Conservation (phyloP, 2,329 filamentous ascomycete species). For the Fusarium sp. region DNA sequence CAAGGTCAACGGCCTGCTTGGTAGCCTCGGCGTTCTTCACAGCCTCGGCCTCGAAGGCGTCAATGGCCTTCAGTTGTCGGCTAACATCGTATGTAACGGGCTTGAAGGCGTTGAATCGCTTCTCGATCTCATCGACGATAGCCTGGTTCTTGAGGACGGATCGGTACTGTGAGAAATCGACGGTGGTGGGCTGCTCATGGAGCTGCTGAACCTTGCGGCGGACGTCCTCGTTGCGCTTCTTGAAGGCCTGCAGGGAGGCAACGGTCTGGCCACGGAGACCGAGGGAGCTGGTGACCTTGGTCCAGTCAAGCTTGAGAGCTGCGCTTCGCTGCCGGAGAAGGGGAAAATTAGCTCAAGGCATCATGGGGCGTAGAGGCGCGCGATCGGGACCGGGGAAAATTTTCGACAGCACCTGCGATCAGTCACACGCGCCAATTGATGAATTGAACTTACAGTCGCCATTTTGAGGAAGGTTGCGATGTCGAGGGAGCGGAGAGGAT, state of each 20-base stretch:
- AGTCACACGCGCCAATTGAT: slow-evolving; percentile 47
- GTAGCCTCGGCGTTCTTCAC: slow-evolving; percentile 97
- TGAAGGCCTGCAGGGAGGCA: slow-evolving; percentile 92
- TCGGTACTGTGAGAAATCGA: slow-evolving; percentile 97
- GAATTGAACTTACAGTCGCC: slow-evolving; percentile 72
- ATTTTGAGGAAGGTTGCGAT: slow-evolving; percentile 69
- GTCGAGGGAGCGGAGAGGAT: slow-evolving; percentile 62
- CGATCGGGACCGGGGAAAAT: slow-evolving; percentile 8
- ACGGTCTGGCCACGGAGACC: slow-evolving; percentile 97
- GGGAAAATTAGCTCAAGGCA: slow-evolving; percentile 67
- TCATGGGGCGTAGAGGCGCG: slow-evolving; percentile 38
- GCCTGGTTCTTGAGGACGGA: slow-evolving; percentile 93
- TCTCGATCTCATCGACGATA: slow-evolving; percentile 96
- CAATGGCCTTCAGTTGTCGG: slow-evolving; percentile 97
- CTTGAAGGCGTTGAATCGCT: slow-evolving; percentile 92
- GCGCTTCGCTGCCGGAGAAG: slow-evolving; percentile 82
- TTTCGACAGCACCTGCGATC: slow-evolving; percentile 35
- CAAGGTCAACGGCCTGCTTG: slow-evolving; percentile 94
- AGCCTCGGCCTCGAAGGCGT: slow-evolving; percentile 97
- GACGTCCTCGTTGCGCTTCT: slow-evolving; percentile 99
- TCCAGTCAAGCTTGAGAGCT: slow-evolving; percentile 99
- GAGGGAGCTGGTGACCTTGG: slow-evolving; percentile 91
- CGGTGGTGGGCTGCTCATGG: slow-evolving; percentile 82
- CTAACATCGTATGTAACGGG: slow-evolving; percentile 90
- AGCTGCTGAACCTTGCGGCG: slow-evolving; percentile 92